phyloP scores from a whole-genome alignment of 225 moss, liverwort and hornwort species.

The Sphagnum contortum region DNA sequence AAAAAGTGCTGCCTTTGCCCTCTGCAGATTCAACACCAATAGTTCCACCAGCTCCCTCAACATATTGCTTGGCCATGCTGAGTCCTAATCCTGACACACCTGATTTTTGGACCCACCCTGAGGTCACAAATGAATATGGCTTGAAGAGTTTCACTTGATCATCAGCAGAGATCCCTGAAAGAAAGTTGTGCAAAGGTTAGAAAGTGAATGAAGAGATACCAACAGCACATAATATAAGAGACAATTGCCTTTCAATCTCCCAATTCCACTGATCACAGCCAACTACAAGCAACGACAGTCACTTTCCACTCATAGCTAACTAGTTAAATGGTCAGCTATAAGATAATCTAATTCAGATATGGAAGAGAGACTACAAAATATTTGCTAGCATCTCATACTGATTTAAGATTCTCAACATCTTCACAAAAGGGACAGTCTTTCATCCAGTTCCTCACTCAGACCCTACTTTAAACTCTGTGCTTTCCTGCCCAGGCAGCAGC shows the following conservation, averaged over 20 bases:
- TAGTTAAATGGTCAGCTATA: background rate
- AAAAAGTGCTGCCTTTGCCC: constrained; percentile 21
- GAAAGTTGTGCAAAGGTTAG: background rate
- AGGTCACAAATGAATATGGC: constrained; percentile 61
- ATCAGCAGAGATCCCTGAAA: constrained; percentile 46
- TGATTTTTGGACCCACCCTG: constrained; percentile 65
- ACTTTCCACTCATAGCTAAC: background rate
- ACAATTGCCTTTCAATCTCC: background rate
- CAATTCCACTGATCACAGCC: background rate
- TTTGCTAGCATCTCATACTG: too few relatives aligned
- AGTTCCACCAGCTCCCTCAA: constrained; percentile 17
- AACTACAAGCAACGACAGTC: background rate
- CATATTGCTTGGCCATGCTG: constrained; percentile 63
- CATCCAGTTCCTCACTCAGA: background rate
- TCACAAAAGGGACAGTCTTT: background rate
- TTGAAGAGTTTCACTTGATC: constrained; percentile 70
- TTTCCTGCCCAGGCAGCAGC: too few relatives aligned
- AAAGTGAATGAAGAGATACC: background rate
- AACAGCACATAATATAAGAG: background rate
- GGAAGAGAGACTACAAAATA: background rate
- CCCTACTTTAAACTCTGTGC: background rate
- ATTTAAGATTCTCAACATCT: too few relatives aligned
- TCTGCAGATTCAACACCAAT: constrained; percentile 20
- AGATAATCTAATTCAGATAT: background rate
- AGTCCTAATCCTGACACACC: constrained; percentile 70